Conservation (phyloP, 2,329 filamentous ascomycete genomes). For the Pseudocercospora vitis region DNA sequence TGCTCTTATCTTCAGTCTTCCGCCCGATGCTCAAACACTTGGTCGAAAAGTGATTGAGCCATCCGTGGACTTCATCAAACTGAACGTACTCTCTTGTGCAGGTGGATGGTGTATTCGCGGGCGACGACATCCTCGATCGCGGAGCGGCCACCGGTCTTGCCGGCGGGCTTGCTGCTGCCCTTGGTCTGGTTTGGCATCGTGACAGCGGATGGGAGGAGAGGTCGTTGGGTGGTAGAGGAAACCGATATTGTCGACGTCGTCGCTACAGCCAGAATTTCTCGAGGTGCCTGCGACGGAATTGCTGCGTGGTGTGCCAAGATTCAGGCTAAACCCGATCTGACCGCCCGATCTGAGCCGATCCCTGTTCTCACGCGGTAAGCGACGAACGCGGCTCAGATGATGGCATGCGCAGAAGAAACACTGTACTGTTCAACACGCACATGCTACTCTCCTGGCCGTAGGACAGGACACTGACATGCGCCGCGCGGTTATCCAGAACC, state of each 20-base stretch:
- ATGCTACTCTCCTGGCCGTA: conserved; percentile 1
- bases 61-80: conserved; percentile 71
- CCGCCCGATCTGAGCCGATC: neutral
- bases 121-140: conserved; percentile 99
- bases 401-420: conserved; percentile 6
- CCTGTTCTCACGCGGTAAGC: neutral
- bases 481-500: conserved; percentile 67
- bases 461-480: conserved; percentile 59
- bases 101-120: conserved; percentile 99
- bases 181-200: conserved; percentile 46
- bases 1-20: conserved; percentile 60
- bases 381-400: conserved; percentile 1
- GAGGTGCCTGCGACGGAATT: neutral
- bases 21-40: conserved; percentile 63
- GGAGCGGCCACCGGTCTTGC: conserved; percentile 73
- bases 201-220: conserved; percentile 18
- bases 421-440: neutral
- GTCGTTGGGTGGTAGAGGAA: conserved; percentile 15
- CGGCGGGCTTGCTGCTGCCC: conserved; percentile 60
- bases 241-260: conserved; percentile 18
- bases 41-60: too few species aligned
- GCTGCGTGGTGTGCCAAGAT: conserved; percentile 1
- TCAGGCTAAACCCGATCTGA: neutral
- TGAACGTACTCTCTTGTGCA: conserved; percentile 96
- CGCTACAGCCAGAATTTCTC: neutral